Conservation (phyloP, 2,329 filamentous ascomycete species). For the Bretziella fagacearum region DNA sequence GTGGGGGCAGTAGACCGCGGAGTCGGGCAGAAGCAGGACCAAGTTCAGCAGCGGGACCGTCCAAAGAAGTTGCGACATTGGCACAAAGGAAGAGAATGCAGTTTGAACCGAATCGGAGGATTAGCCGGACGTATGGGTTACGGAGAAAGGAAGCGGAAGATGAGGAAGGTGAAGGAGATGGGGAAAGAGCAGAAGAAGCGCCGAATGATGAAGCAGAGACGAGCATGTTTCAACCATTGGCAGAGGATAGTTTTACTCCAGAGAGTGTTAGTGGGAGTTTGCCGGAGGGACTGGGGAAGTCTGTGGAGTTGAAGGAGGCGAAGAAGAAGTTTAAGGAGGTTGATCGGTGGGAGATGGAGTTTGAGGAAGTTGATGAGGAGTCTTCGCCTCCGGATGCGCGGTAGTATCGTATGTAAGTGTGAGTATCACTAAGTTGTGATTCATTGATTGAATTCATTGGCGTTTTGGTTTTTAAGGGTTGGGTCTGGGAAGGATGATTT, state of each 20-base stretch:
- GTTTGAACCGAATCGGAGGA: constrained; percentile 18
- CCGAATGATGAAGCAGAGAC: constrained; percentile 21
- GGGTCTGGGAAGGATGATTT: too few species aligned
- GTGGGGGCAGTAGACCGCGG: constrained; percentile 22
- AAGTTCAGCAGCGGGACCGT: constrained; percentile 19
- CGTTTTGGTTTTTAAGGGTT: too few species aligned
- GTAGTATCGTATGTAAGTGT: too few species aligned
- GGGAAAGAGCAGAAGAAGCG: constrained; percentile 15
- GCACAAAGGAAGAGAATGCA: constrained; percentile 16
- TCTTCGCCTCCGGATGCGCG: constrained; percentile 36
- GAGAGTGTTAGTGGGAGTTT: constrained; percentile 16
- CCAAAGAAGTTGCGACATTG: constrained; percentile 7
- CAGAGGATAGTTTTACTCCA: constrained; percentile 28
- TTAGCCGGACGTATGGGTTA: constrained; percentile 16
- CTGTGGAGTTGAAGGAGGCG: constrained; percentile 40
- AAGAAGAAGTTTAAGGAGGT: constrained; percentile 51
- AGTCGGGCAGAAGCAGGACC: constrained; percentile 21
- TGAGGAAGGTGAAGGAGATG: constrained; percentile 15
- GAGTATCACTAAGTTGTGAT: not conserved
- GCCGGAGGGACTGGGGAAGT: constrained; percentile 23
- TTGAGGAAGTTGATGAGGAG: constrained; percentile 40
- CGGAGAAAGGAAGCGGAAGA: constrained; percentile 12
- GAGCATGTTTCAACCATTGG: constrained; percentile 27
- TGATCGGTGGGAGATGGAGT: constrained; percentile 50
- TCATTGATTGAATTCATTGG: too few species aligned